Evolutionary conservation across 192 early-diverging fungal species (phyloP).

Genomic region (Rhizoclosmatium sp.): DNA sequence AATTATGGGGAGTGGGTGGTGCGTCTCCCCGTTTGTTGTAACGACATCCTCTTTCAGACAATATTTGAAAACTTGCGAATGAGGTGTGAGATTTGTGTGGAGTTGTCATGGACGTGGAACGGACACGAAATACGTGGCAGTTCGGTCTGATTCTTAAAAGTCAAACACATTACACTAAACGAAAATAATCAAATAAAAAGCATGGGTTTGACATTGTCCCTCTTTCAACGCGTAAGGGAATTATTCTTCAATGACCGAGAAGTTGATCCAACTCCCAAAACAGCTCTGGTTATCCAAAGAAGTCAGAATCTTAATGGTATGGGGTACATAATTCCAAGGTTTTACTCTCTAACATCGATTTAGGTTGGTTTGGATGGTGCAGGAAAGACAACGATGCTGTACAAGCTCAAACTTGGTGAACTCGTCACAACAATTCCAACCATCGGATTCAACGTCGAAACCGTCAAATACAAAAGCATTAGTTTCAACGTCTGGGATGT

Average conservation of each 20-base stretch:
- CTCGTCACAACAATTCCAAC: constrained; percentile 99
- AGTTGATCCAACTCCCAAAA: background rate
- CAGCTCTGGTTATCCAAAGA: too few species aligned
- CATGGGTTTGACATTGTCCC: too few species aligned
- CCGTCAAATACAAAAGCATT: constrained; percentile 97
- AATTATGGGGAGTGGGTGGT: constrained; percentile 40
- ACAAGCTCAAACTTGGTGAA: constrained; percentile 98
- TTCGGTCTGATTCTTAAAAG: too few species aligned
- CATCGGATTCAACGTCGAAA: constrained; percentile 91
- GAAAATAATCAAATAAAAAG: too few species aligned
- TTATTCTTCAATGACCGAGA: too few species aligned
- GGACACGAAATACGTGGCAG: background rate
- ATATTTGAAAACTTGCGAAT: constrained; percentile 17
- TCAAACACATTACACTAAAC: too few species aligned
- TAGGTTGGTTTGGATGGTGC: constrained; percentile 60
- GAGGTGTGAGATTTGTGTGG: background rate
- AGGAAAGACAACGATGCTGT: constrained; percentile 96
- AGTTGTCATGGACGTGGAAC: background rate
- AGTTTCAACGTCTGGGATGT: constrained; percentile 99
- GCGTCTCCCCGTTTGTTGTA: background rate
- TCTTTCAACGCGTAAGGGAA: too few species aligned
- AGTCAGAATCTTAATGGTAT: too few species aligned
- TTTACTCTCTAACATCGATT: background rate
- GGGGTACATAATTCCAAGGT: too few species aligned
- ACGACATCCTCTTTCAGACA: constrained; percentile 11